These are phyloP conservation scores for Viola odorata DNA, from an alignment of 345 rosid genomes.

Conservation along the genomic window DNA sequence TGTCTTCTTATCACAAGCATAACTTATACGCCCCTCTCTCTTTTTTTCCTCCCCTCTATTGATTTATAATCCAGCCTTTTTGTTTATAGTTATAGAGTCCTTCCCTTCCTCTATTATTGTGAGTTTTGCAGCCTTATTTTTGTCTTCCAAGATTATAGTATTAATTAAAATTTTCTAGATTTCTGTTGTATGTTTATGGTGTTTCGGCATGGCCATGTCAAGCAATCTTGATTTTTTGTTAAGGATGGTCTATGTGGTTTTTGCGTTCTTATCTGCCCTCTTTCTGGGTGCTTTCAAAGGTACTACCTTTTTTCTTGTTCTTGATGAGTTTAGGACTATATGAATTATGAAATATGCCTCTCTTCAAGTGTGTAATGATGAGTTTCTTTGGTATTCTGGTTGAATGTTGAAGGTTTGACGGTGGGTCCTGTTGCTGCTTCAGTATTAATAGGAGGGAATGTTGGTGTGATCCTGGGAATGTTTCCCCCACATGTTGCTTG, in stretches of 20 bases:
- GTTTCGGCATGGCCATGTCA: constrained; percentile 12
- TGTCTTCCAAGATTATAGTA: background rate
- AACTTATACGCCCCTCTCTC: background rate
- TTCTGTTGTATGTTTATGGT: constrained; percentile 5
- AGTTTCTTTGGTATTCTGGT: constrained; percentile 9
- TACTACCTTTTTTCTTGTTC: background rate
- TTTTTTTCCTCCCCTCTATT: background rate
- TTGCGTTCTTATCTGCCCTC: constrained; percentile 66
- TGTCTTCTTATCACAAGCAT: background rate
- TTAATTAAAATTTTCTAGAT: background rate
- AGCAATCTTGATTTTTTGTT: constrained; percentile 34
- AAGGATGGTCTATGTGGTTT: constrained; percentile 40
- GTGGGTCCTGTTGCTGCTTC: constrained; percentile 80
- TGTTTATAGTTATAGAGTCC: background rate
- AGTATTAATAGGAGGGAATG: constrained; percentile 56
- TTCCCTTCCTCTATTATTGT: background rate
- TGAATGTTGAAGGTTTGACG: constrained; percentile 41
- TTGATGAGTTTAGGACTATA: background rate
- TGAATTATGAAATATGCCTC: background rate
- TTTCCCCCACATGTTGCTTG: constrained; percentile 70
- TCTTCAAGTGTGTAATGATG: constrained; percentile 2
- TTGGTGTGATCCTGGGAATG: constrained; percentile 62
- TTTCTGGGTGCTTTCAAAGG: constrained; percentile 80
- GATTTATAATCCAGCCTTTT: background rate
- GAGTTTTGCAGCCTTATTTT: background rate